These are phyloP conservation scores for Rhodotorula sp. DNA, from an alignment of 1,284 basidiomycete species.

Conservation along the genomic window DNA sequence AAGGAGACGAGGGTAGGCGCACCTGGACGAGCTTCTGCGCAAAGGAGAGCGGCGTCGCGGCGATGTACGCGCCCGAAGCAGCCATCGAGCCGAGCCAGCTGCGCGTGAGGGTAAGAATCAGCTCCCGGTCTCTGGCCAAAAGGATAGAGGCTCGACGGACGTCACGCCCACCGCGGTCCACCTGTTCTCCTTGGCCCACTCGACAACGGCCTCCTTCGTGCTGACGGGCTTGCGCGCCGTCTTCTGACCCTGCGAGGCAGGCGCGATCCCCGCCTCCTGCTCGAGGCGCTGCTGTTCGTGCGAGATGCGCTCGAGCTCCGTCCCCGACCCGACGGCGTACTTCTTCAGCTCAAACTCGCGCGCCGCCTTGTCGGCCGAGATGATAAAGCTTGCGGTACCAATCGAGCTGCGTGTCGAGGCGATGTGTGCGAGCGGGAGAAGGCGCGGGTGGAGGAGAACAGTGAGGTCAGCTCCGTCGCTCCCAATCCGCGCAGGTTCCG, in stretches of 20 bases:
- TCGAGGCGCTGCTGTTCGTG: slow-evolving; percentile 31
- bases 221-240: background rate
- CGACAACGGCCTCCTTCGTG: slow-evolving; percentile 34
- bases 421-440: background rate
- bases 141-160: slow-evolving; percentile 14
- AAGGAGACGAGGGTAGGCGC: background rate
- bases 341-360: slow-evolving; percentile 41
- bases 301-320: slow-evolving; percentile 25
- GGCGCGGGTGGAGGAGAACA: background rate
- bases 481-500: no score
- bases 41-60: slow-evolving; percentile 36
- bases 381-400: slow-evolving; percentile 38
- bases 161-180: slow-evolving; percentile 38
- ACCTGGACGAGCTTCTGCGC: slow-evolving; percentile 43
- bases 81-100: slow-evolving; percentile 41
- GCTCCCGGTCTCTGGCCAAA: background rate
- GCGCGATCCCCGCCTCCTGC: slow-evolving; percentile 31
- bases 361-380: slow-evolving; percentile 34
- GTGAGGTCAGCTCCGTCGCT: background rate
- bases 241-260: background rate
- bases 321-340: slow-evolving; percentile 35
- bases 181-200: slow-evolving; percentile 40
- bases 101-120: no score
- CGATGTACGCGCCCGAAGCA: slow-evolving; percentile 39
- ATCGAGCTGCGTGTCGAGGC: slow-evolving; percentile 10